Conservation (phyloP, 2,329 filamentous ascomycete species). For the Clarireedia paspali region DNA sequence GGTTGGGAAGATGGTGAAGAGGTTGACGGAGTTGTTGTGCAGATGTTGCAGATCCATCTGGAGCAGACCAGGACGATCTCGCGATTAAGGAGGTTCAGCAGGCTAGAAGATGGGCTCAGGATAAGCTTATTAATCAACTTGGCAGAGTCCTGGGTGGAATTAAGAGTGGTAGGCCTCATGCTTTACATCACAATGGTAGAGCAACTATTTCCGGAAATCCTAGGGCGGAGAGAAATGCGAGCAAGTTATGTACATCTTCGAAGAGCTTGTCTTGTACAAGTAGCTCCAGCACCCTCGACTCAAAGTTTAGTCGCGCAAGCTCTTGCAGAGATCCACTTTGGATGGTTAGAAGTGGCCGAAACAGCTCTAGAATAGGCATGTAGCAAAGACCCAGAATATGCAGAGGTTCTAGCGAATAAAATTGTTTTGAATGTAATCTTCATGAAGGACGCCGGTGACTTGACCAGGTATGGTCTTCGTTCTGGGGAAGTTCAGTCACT, state of each 20-base stretch:
- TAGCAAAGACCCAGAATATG: conserved; percentile 61
- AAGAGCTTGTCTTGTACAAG: conserved; percentile 92
- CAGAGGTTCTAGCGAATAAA: conserved; percentile 73
- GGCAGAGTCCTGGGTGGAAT: conserved; percentile 88
- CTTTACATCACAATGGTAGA: not conserved
- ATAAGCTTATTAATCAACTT: conserved; percentile 91
- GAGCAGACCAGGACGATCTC: conserved; percentile 87
- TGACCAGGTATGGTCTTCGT: conserved; percentile 49
- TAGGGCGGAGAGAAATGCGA: conserved; percentile 95
- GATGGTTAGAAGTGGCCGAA: conserved; percentile 81
- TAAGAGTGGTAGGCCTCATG: conserved; percentile 61
- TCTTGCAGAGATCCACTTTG: conserved; percentile 84
- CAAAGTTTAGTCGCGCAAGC: conserved; percentile 79
- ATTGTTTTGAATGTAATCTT: conserved; percentile 71
- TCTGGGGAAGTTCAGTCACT: not conserved
- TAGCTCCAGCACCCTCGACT: conserved; percentile 69
- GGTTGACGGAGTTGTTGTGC: conserved; percentile 66
- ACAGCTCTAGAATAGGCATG: conserved; percentile 75
- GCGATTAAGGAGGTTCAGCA: conserved; percentile 82
- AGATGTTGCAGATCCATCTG: conserved; percentile 89
- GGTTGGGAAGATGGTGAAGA: conserved; percentile 53
- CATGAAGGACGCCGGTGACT: conserved; percentile 61
- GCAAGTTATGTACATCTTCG: conserved; percentile 93
- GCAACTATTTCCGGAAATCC: not conserved
- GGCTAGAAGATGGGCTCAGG: conserved; percentile 90